Evolutionary conservation across 2,329 filamentous ascomycete genomes (phyloP), one percentile per base, ranked within the genome.

Genomic region (Fusarium sp.): DNA sequence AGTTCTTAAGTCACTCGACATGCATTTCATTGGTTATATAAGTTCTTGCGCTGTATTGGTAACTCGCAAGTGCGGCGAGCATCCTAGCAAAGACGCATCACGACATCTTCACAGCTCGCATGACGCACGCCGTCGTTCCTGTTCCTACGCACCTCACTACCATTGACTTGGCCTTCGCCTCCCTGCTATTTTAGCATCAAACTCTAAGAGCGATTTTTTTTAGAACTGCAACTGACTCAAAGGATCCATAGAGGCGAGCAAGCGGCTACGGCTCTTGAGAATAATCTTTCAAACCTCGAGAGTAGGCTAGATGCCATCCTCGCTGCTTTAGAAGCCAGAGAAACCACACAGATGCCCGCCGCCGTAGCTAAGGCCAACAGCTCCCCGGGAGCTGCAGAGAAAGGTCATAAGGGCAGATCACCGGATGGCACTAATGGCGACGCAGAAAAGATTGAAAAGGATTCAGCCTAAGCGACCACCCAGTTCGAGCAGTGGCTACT

Each of bases 271-370:
- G 84, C 83, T 36, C 84, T 90, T 24, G 89, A 90, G 77, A 82
- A 84, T 5, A 87, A 87, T 72, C 83, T 90, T 56, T 82, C 84
- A 14, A 85, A 77, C 39, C 83, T 90, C 26, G 88, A 90, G 79
- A 83, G 81, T 76, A 89, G 86, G 77, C 84, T 90, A n/a, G 88
- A 90, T 69, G 84, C 84, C 67, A 81, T 90, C 28, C 82, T 90
- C 28, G 86, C 85, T 22, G 84, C 84, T 31, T 81, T 89, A 55
- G 87, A 87, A 63, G 77, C 66, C 17, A 70, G 60, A 33, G 67
- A 68, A 20, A 49, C 56, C 20, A 36, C 54, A 15, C 67, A 68
- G 48, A 24, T 59, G 65, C 18, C 54, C 33, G 17, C 54, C 51
- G 63, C 38, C 38, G 31, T 22, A 38, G 35, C 55, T 36, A 66